Percentiles rank a stretch among this genome's conserved stretches.
Conservation (phyloP, 2,329 filamentous ascomycete species). For the Cytospora piceicola region DNA sequence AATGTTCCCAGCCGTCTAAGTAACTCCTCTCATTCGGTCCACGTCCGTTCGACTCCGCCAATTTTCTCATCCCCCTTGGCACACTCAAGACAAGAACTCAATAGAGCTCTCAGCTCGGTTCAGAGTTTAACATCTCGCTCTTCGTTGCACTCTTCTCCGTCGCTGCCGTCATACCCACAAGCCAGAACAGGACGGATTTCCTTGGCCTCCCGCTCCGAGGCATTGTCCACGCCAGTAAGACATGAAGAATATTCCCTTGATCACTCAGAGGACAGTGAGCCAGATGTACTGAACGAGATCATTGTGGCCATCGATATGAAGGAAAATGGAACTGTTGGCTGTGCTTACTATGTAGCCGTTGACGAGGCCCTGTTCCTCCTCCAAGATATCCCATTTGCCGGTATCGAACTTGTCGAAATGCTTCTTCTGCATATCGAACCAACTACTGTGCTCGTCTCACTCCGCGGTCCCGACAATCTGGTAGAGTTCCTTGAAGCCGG, state of each 20-base stretch:
- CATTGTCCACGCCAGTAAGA: constrained; percentile 2
- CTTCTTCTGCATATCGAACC: constrained; percentile 59
- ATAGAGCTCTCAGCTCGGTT: background rate
- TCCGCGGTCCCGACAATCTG: constrained; percentile 49
- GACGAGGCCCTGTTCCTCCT: constrained; percentile 75
- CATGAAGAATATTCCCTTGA: background rate
- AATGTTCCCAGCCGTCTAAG: constrained; percentile 10
- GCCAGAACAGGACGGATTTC: constrained; percentile 10
- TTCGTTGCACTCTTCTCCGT: constrained; percentile 20
- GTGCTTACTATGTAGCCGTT: constrained; percentile 76
- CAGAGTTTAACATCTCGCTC: background rate
- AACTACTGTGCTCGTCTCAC: constrained; percentile 57
- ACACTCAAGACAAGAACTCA: constrained; percentile 6
- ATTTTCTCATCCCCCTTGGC: constrained; percentile 20
- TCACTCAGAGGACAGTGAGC: constrained; percentile 29
- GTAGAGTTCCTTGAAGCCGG: constrained; percentile 41
- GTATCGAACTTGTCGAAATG: constrained; percentile 69
- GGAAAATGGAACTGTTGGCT: constrained; percentile 74
- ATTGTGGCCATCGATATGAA: constrained; percentile 81
- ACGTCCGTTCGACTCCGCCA: constrained; percentile 19
- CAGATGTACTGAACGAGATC: constrained; percentile 61
- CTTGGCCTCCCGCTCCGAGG: constrained; percentile 5
- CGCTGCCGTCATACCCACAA: constrained; percentile 19
- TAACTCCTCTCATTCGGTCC: constrained; percentile 11
- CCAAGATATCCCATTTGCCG: constrained; percentile 73